Percentiles rank a stretch among this genome's conserved stretches.
phyloP scores from a whole-genome alignment of 2,329 filamentous ascomycete genomes.

The Chaetomium sp. region DNA sequence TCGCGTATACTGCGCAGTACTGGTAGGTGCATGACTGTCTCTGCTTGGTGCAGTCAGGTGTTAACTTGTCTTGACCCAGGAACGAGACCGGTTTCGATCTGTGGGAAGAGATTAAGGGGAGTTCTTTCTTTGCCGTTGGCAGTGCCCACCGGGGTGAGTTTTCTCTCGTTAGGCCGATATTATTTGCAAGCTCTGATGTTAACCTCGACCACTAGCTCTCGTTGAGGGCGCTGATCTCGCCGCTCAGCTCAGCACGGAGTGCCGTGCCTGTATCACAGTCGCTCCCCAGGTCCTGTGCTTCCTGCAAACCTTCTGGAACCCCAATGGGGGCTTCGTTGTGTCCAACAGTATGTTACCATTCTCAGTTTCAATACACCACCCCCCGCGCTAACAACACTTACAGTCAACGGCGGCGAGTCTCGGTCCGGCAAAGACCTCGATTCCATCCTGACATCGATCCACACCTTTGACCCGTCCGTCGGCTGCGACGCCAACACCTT shows the following conservation, averaged over 20 bases:
- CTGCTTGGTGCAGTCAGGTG: neutral
- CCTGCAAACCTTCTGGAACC: slow-evolving; percentile 66
- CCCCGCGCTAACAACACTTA: neutral
- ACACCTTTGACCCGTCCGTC: slow-evolving; percentile 61
- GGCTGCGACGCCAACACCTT: slow-evolving; percentile 65
- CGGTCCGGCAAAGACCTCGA: slow-evolving; percentile 67
- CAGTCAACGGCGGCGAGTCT: slow-evolving; percentile 51
- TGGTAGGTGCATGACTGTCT: slow-evolving; percentile 38
- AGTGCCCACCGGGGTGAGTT: slow-evolving; percentile 59
- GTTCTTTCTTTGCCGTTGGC: slow-evolving; percentile 72
- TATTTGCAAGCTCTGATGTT: neutral
- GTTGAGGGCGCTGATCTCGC: slow-evolving; percentile 63
- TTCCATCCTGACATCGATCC: slow-evolving; percentile 59
- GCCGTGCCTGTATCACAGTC: slow-evolving; percentile 53
- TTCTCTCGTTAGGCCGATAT: neutral
- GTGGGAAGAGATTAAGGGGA: slow-evolving; percentile 74
- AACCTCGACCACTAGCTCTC: slow-evolving; percentile 35
- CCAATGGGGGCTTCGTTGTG: slow-evolving; percentile 51
- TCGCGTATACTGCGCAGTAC: slow-evolving; percentile 68
- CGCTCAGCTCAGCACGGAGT: slow-evolving; percentile 52
- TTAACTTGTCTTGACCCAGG: slow-evolving; percentile 26
- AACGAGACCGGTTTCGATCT: slow-evolving; percentile 63
- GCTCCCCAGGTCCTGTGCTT: slow-evolving; percentile 69
- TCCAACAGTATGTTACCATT: slow-evolving; percentile 57
- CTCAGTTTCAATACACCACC: too few relatives aligned